These are phyloP conservation scores for Morella rubra DNA, from an alignment of 306 rosid genomes.

Conservation along the genomic window DNA sequence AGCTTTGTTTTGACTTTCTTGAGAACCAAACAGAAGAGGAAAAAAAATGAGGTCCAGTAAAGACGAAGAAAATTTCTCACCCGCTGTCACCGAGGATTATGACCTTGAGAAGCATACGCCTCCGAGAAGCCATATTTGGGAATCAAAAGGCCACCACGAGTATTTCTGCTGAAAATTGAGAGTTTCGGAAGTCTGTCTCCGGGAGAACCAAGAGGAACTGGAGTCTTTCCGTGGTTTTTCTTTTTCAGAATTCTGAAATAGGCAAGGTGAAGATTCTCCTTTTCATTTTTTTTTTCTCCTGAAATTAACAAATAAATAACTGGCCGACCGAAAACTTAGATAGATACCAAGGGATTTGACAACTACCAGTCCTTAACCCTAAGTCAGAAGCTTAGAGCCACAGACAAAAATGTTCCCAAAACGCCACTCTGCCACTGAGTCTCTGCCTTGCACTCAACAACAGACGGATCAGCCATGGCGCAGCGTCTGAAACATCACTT, in stretches of 20 bases:
- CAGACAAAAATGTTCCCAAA: too few relatives aligned
- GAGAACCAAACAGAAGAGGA: background rate
- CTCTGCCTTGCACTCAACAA: too few relatives aligned
- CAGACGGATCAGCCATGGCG: too few relatives aligned
- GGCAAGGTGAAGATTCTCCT: background rate
- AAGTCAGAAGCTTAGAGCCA: background rate
- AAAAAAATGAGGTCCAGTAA: background rate
- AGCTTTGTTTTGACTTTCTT: background rate
- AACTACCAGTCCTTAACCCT: conserved; percentile 1
- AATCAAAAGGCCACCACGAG: background rate
- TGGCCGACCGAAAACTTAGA: background rate
- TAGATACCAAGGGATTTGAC: background rate
- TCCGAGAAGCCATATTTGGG: conserved; percentile 1
- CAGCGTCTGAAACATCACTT: too few relatives aligned
- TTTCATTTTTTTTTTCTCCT: background rate
- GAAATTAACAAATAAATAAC: background rate
- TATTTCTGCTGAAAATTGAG: background rate
- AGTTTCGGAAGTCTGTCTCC: background rate
- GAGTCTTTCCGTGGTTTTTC: background rate
- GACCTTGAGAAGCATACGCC: conserved; percentile 19
- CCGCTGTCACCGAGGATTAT: conserved; percentile 19
- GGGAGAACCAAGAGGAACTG: background rate
- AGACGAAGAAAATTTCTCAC: background rate
- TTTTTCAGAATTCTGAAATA: background rate
- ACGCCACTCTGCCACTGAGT: too few relatives aligned